Base-by-base conservation (phyloP, 2,329 filamentous ascomycete species). In the Zymoseptoria crescenta region DNA sequence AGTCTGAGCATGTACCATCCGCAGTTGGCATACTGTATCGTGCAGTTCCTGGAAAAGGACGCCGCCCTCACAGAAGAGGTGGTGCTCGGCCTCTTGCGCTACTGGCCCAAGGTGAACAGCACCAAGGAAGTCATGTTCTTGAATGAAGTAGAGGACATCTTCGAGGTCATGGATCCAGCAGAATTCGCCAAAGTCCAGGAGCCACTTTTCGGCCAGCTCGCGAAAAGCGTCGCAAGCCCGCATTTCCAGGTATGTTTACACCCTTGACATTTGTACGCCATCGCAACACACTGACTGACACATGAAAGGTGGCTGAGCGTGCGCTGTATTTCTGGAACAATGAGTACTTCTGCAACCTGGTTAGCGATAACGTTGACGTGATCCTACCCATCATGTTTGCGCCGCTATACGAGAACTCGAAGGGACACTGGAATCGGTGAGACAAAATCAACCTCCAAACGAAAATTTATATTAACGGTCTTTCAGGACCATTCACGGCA, bases 291-390 rank as follows among this genome's bases (percentile, higher is more conserved):
- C 24, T 24, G 24, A 45, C 64, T 67, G 58, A 70, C 52, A 30
- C 27, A 19, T 50, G 20, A 35, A 62, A 85, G 83, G 94, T 99
- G 59, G 94, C 94, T 19, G 94, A 99, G 77, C 86, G 94, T 65
- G 94, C 94, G 4, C 82, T 99, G 28, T 99, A 99, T 78, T 99
- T 99, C 79, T 99, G 94, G 94, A 99, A 99, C 81, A 99, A 99
- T 72, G 94, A 99, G 75, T 99, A 99, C 75, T 99, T 99, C 78
- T 99, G 94, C 81, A 99, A 97, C 72, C 81, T 99, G 60, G 94
- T 99, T 67, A 96, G 92, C 79, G 94, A 99, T 77, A 99, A 99
- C 70, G 94, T 99, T 57, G 93, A 97, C 71, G 93, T 96, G 52
- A 99, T 99, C 68, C 81, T 99, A 51, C 94, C 94, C 3, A 99